Evolutionary conservation across 768 basidiomycete species (phyloP), one percentile per base, ranked within the genome.

Genomic region (Lactarius sanguifluus): DNA sequence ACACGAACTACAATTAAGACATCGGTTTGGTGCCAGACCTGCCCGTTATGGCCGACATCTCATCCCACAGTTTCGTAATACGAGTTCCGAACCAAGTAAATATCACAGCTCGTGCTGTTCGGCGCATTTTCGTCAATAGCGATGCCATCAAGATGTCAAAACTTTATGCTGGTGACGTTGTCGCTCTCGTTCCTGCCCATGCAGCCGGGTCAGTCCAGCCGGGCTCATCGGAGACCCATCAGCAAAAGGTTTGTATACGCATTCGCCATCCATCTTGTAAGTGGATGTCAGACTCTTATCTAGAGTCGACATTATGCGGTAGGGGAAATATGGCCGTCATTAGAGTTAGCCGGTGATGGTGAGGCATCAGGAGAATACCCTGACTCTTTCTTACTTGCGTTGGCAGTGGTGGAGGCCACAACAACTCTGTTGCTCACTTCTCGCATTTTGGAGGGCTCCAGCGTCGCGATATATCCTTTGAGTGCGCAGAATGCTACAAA

Each of bases 301-400:
- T 40, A 57, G 50, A 65, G 89, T 88, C 76, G 80, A 54, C 87
- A 87, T 74, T 52, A 25, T 28, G 84, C 87, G 15, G 79, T 92
- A 61, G 92, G 91, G 6, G 77, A 86, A 56, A 82, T 84, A 71
- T 93, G 91, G 91, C 90, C 91, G n/a, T 89, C 87, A 45, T 71
- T 81, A 55, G 88, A 90, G 9, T 62, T 87, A 62, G 73, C 85
- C 32, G 81, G 80, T 60, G 83, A 86, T 67, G 78, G 91, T 89
- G 75, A 72, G 86, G 81, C 36, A 62, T 62, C 45, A 58, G 12
- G 40, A 23, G 25, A 38, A 45, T 12, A 23, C 50, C 61, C 50
- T 13, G 32, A 34, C 40, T 2, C 25, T 38, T 30, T 64, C 30
- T 59, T 18, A 32, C 54, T 60, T 59, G 55, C 63, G 28, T 25